These are phyloP conservation scores for Leptographium procerum DNA, from an alignment of 2,329 filamentous ascomycete genomes.

Conservation along the genomic window DNA sequence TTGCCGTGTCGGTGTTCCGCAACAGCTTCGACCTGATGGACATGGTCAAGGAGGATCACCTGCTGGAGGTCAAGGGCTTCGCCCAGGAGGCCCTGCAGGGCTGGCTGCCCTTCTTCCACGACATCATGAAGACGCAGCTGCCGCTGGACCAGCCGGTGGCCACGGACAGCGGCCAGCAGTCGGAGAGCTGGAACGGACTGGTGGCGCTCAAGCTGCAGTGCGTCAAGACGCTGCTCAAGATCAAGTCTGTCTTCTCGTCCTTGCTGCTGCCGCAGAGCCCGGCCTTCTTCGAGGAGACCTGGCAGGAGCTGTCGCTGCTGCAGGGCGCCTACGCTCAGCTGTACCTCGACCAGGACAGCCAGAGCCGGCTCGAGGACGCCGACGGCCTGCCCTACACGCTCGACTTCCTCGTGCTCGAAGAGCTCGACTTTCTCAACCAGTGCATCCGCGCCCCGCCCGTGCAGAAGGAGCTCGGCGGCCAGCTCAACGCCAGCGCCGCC, in stretches of 20 bases:
- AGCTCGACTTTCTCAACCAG: constrained; percentile 88
- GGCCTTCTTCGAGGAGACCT: constrained; percentile 72
- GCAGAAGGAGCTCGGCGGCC: constrained; percentile 74
- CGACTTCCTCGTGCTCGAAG: constrained; percentile 86
- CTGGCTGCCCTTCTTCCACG: constrained; percentile 86
- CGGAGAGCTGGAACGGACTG: constrained; percentile 65
- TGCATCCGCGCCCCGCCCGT: constrained; percentile 82
- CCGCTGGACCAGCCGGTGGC: constrained; percentile 48
- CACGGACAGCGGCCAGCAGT: constrained; percentile 34
- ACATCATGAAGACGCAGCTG: constrained; percentile 62
- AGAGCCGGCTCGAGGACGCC: constrained; percentile 79
- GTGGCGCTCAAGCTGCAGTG: constrained; percentile 85
- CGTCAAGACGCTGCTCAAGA: constrained; percentile 87
- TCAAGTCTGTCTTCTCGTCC: constrained; percentile 71
- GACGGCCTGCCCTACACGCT: constrained; percentile 90
- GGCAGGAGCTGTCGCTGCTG: constrained; percentile 72
- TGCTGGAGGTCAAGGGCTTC: constrained; percentile 74
- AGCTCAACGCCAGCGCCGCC: constrained; percentile 45
- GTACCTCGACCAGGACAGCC: constrained; percentile 75
- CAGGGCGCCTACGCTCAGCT: constrained; percentile 66
- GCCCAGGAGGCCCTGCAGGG: constrained; percentile 71
- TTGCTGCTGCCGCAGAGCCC: constrained; percentile 75
- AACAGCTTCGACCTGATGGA: constrained; percentile 91
- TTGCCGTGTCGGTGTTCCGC: constrained; percentile 83
- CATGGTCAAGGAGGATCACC: constrained; percentile 91